Evolutionary conservation across 2,329 filamentous ascomycete genomes (phyloP).

Genomic region (Trichoderma atrobrunneum): DNA sequence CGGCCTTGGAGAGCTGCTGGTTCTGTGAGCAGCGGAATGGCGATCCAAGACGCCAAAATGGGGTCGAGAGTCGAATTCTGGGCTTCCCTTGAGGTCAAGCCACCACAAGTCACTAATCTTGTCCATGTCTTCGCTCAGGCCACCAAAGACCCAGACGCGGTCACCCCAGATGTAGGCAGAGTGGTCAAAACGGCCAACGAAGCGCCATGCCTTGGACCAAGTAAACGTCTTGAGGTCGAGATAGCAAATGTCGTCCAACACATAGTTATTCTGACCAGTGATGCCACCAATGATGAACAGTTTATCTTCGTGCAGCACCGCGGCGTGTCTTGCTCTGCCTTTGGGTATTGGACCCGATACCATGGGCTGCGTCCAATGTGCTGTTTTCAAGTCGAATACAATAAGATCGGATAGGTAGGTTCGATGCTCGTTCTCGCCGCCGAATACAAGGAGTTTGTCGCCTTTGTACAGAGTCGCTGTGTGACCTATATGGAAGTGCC

Average conservation of each 20-base stretch:
- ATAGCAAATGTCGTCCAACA: slow-evolving; percentile 94
- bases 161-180: slow-evolving; percentile 90
- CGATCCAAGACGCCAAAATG: slow-evolving; percentile 53
- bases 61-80: slow-evolving; percentile 74
- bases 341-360: slow-evolving; percentile 81
- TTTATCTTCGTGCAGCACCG: slow-evolving; percentile 93
- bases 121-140: slow-evolving; percentile 93
- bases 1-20: slow-evolving; percentile 51
- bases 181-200: slow-evolving; percentile 92
- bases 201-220: slow-evolving; percentile 95
- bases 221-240: slow-evolving; percentile 96
- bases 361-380: slow-evolving; percentile 91
- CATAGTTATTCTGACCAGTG: slow-evolving; percentile 85
- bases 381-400: slow-evolving; percentile 90
- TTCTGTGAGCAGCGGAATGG: slow-evolving; percentile 39
- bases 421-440: slow-evolving; percentile 95
- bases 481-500: slow-evolving; percentile 65
- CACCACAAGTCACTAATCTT: slow-evolving; percentile 96
- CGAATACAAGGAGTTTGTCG: slow-evolving; percentile 94
- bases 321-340: slow-evolving; percentile 87
- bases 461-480: slow-evolving; percentile 92
- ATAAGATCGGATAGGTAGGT: slow-evolving; percentile 95
- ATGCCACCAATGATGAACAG: slow-evolving; percentile 95
- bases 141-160: slow-evolving; percentile 94
- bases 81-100: slow-evolving; percentile 88